These are phyloP conservation scores for Camellia japonica DNA, from an alignment of 148 eudicot genomes.

Conservation along the genomic window DNA sequence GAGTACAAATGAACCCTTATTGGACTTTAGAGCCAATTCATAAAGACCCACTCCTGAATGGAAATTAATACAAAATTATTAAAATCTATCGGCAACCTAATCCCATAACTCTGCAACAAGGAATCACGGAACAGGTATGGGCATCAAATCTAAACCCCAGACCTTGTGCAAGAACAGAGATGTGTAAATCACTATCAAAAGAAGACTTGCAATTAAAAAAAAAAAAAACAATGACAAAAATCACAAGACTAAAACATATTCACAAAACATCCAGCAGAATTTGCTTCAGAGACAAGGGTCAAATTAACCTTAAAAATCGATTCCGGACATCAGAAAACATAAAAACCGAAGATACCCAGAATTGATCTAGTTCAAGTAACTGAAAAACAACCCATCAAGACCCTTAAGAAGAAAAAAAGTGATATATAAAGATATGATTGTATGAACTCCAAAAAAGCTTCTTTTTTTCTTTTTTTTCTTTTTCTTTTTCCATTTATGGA, in stretches of 20 bases:
- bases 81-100: neutral
- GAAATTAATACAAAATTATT: neutral
- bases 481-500: no score
- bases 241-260: neutral
- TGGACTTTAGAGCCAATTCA: neutral
- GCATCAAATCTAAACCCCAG: conserved; percentile 1
- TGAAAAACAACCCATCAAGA: neutral
- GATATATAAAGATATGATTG: neutral
- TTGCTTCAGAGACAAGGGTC: neutral
- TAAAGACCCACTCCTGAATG: neutral
- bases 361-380: neutral
- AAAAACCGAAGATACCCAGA: neutral
- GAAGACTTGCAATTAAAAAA: neutral
- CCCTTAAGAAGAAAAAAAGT: neutral
- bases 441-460: neutral
- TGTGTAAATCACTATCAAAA: neutral
- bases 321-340: no score
- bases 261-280: neutral
- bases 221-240: neutral
- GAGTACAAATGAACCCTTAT: neutral
- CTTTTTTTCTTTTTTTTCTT: neutral
- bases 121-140: neutral
- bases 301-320: no score
- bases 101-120: neutral
- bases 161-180: neutral